These are phyloP conservation scores for Puccinia novopanici DNA, from an alignment of 1,284 basidiomycete species.

Conservation along the genomic window DNA sequence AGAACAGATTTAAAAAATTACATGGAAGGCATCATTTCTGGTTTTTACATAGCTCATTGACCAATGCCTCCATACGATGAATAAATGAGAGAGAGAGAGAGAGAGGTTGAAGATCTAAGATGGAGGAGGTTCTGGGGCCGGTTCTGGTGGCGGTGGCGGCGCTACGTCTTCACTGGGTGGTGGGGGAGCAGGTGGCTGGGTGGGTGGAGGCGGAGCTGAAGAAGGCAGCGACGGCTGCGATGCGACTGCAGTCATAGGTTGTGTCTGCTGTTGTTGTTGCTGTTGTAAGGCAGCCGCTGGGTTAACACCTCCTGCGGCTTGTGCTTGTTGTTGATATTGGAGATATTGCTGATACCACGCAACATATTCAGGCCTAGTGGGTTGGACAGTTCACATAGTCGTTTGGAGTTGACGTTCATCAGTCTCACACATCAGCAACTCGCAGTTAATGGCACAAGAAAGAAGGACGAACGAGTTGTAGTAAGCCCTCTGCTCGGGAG, in stretches of 20 bases:
- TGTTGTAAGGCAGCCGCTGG: neutral
- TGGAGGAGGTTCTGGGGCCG: conserved; percentile 20
- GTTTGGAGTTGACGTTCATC: neutral
- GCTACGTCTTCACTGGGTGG: conserved; percentile 44
- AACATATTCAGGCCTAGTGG: conserved; percentile 38
- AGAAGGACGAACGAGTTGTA: conserved; percentile 41
- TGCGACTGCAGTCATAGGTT: too few relatives aligned
- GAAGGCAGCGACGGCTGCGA: conserved; percentile 16
- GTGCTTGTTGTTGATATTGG: conserved; percentile 46
- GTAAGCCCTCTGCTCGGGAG: conserved; percentile 46
- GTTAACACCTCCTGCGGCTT: neutral
- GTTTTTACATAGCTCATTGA: too few relatives aligned
- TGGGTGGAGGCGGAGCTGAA: neutral
- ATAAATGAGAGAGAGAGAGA: too few relatives aligned
- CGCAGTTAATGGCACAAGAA: too few relatives aligned
- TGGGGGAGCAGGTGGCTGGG: too few relatives aligned
- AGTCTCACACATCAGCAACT: neutral
- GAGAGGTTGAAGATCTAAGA: too few relatives aligned
- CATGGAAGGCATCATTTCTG: too few relatives aligned
- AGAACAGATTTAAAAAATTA: too few relatives aligned
- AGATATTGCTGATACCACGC: conserved; percentile 51
- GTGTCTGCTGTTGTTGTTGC: too few relatives aligned
- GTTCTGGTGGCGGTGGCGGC: conserved; percentile 43
- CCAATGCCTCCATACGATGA: too few relatives aligned
- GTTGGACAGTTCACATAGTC: neutral